Conservation (phyloP, 371 early-diverging fungal genomes). For the Actinomucor elegans region DNA sequence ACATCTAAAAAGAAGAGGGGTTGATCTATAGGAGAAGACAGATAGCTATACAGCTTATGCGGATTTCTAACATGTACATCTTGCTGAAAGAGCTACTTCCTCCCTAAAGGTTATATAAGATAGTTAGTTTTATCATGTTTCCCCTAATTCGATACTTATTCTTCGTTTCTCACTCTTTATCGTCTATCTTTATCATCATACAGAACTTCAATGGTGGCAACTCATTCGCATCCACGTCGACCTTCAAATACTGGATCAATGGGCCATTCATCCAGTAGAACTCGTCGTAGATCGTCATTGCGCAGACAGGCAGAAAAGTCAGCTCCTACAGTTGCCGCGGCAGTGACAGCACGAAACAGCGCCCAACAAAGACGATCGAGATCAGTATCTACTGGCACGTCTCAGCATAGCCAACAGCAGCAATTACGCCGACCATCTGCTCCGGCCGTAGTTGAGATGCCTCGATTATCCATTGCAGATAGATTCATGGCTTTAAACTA, state of each 20-base stretch:
- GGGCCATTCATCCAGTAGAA: background rate
- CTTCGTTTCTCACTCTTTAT: constrained; percentile 1
- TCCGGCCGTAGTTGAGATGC: constrained; percentile 7
- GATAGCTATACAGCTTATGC: too few species aligned
- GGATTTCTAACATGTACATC: too few species aligned
- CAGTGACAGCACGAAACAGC: background rate
- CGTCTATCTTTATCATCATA: constrained; percentile 3
- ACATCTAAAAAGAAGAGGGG: too few species aligned
- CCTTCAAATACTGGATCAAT: background rate
- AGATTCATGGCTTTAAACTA: constrained; percentile 28
- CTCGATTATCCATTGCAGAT: constrained; percentile 40
- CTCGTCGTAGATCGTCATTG: constrained; percentile 1
- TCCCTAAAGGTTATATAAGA: too few species aligned
- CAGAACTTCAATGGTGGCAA: constrained; percentile 6
- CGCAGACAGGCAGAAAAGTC: constrained; percentile 1
- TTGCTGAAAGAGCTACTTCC: too few species aligned
- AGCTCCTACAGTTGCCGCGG: background rate
- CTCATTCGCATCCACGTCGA: constrained; percentile 3
- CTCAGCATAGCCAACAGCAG: background rate
- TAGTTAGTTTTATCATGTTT: too few species aligned
- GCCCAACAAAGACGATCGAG: background rate
- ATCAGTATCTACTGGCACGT: background rate
- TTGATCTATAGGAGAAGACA: too few species aligned
- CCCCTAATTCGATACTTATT: background rate
- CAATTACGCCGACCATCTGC: constrained; percentile 13